Percentiles rank a stretch among this genome's conserved stretches.
Conservation (phyloP, 805 yeast species). For the Myxozyma vanderwaltii region DNA sequence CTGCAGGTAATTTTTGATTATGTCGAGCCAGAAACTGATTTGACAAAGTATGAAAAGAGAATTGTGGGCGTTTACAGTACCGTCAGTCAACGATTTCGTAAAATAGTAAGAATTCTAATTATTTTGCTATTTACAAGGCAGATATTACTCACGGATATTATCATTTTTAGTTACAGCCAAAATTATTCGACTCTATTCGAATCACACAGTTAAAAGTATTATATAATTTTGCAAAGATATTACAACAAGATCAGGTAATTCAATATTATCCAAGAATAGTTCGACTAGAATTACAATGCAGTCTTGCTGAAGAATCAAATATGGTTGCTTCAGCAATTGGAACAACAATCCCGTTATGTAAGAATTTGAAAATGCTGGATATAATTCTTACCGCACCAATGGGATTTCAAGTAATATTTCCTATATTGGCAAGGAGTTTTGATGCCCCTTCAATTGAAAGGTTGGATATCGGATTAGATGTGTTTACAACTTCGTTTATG, state of each 20-base stretch:
- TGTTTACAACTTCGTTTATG: constrained; percentile 25
- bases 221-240: constrained; percentile 13
- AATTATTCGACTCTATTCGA: constrained; percentile 18
- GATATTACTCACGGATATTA: background rate
- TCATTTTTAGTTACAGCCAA: constrained; percentile 25
- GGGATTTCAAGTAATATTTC: constrained; percentile 31
- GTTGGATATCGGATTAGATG: constrained; percentile 10
- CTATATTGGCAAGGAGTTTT: constrained; percentile 14
- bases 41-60: constrained; percentile 17
- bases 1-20: constrained; percentile 12
- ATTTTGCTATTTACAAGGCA: background rate
- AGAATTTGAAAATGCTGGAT: constrained; percentile 10
- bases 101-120: constrained; percentile 14
- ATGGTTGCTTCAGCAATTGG: constrained; percentile 30
- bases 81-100: constrained; percentile 19
- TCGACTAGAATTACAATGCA: constrained; percentile 22
- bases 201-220: constrained; percentile 16
- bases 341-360: constrained; percentile 16
- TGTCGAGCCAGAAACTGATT: constrained; percentile 11
- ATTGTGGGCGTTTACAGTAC: constrained; percentile 12
- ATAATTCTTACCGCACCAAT: constrained; percentile 23
- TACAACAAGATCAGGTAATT: constrained; percentile 15
- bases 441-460: constrained; percentile 20
- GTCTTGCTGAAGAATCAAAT: constrained; percentile 31
- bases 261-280: constrained; percentile 3